A percentile compares a stretch with the other conserved stretches of the same genome.
Evolutionary conservation across 768 basidiomycete species (phyloP).

Genomic region (Boletus sensibilis): DNA sequence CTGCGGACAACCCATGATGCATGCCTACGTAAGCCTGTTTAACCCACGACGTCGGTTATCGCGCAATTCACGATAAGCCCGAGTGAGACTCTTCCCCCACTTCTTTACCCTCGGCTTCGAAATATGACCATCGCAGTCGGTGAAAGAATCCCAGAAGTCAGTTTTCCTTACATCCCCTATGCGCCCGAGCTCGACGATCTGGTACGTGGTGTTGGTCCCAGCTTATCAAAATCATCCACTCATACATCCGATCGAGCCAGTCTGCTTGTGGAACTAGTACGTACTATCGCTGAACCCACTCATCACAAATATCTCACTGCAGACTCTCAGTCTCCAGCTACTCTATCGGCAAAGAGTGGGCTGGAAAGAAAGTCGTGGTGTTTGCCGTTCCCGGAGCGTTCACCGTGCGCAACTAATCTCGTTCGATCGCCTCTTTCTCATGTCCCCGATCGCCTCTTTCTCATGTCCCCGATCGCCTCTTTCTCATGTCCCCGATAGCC

Average conservation of each 20-base stretch:
- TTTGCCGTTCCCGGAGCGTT: conserved; percentile 81
- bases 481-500: conserved; percentile 26
- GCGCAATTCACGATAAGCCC: not conserved
- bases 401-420: conserved; percentile 48
- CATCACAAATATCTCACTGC: not conserved
- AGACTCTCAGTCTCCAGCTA: conserved; percentile 46
- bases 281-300: conserved; percentile 26
- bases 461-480: conserved; percentile 26
- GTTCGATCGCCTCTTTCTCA: not conserved
- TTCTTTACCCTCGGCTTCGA: not conserved
- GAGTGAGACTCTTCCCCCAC: not conserved
- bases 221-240: conserved; percentile 10
- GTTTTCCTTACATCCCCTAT: conserved; percentile 58
- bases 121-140: conserved; percentile 46
- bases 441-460: conserved; percentile 28
- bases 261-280: conserved; percentile 63
- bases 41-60: no score
- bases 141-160: conserved; percentile 46
- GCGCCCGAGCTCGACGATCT: conserved; percentile 59
- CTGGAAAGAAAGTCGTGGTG: conserved; percentile 79
- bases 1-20: not conserved
- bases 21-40: not conserved
- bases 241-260: conserved; percentile 31
- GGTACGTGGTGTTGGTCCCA: conserved; percentile 35
- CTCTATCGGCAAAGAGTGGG: conserved; percentile 59